Conservation (phyloP, 2,329 filamentous ascomycete genomes). For the Neocucurbitaria cava region DNA sequence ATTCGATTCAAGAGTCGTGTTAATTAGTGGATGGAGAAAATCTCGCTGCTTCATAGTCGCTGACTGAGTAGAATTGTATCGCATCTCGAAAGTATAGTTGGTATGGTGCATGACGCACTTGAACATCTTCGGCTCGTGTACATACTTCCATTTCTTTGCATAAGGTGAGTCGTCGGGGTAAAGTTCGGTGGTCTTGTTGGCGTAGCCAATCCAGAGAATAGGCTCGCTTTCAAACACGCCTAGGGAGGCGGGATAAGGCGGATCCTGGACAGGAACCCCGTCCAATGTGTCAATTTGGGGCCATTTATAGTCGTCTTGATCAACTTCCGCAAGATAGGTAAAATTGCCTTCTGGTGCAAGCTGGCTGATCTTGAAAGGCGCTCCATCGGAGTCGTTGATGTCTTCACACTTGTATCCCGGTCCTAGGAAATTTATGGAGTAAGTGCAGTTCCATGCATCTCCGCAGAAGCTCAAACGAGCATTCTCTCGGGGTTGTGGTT, state of each 20-base stretch:
- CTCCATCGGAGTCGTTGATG: conserved; percentile 20
- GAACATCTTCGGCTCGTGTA: conserved; percentile 45
- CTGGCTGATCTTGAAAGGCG: conserved; percentile 39
- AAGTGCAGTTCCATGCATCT: conserved; percentile 47
- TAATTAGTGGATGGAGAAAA: conserved; percentile 38
- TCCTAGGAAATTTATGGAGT: conserved; percentile 41
- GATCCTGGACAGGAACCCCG: conserved; percentile 27
- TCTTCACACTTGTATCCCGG: conserved; percentile 49
- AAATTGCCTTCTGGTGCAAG: conserved; percentile 42
- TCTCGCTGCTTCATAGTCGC: conserved; percentile 32
- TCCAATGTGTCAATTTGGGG: conserved; percentile 35
- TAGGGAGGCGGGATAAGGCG: conserved; percentile 36
- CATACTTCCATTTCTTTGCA: conserved; percentile 35
- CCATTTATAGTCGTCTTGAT: conserved; percentile 37
- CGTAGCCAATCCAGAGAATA: conserved; percentile 46
- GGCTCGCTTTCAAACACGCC: conserved; percentile 46
- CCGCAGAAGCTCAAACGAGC: conserved; percentile 40
- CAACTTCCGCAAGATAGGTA: conserved; percentile 41
- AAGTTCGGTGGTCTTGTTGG: conserved; percentile 34
- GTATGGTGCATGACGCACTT: conserved; percentile 46
- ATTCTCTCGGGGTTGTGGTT: conserved; percentile 32
- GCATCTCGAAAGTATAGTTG: conserved; percentile 45
- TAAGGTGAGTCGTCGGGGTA: conserved; percentile 33
- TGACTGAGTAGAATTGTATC: conserved; percentile 35
- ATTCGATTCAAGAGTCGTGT: conserved; percentile 33